Conservation (phyloP, 192 early-diverging fungal species). For the Oehlia diaphana region DNA sequence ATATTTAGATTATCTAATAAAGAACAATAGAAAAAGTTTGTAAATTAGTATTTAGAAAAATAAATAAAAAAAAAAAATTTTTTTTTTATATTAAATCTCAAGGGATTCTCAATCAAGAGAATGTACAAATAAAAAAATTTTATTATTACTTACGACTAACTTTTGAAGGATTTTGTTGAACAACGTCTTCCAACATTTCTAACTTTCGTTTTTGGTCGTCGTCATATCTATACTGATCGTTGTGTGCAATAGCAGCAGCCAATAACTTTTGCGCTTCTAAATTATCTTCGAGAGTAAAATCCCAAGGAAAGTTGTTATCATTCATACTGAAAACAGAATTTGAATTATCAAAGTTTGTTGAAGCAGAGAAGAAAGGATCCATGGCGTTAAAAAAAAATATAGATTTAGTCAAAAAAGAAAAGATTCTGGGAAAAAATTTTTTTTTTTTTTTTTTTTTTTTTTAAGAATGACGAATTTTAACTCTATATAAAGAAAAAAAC, state of each 20-base stretch:
- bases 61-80: not conserved
- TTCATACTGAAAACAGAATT: not conserved
- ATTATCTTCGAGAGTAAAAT: constrained; percentile 37
- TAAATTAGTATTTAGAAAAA: not conserved
- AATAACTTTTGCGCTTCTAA: constrained; percentile 45
- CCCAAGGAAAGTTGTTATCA: constrained; percentile 11
- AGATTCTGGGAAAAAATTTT: constrained; percentile 5
- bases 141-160: constrained; percentile 25
- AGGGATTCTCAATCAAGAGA: too few species aligned
- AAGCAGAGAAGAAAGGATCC: not conserved
- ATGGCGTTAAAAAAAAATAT: not conserved
- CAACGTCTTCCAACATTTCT: constrained; percentile 28
- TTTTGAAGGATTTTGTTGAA: constrained; percentile 28
- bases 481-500: not conserved
- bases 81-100: too few species aligned
- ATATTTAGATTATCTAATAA: constrained; percentile 28
- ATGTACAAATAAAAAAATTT: not conserved
- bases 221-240: constrained; percentile 45
- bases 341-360: not conserved
- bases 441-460: not conserved
- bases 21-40: not conserved
- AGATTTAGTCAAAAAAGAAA: not conserved
- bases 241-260: constrained; percentile 44
- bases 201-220: constrained; percentile 46
- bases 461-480: not conserved